Base-by-base conservation (phyloP, 768 basidiomycete species). In the Russula ochroleuca region DNA sequence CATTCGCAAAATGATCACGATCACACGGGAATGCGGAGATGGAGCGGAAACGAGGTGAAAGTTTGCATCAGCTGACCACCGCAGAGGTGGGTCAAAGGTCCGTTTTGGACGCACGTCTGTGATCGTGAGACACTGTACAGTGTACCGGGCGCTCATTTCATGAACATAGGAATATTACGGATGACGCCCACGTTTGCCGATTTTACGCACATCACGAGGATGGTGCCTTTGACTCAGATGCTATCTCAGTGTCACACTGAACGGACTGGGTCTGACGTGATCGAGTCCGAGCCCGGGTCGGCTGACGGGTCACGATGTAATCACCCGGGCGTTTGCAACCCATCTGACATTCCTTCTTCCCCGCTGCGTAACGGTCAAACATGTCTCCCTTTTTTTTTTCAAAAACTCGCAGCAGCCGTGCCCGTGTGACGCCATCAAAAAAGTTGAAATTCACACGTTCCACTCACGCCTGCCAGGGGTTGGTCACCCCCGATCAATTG, bases 231-330 rank as follows among this genome's bases (percentile, higher is more conserved):
- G 45, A 47, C 45, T 47, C n/a, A 21, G 21, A 47, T 47, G 19
- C 21, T 5, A 43, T 35, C 43, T 17, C 19, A 28, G 43, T 41
- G 35, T 25, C 35, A 17, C 31, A 23, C 45, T 33, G 37, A 45
- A 57, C 14, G n/a, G 9, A 23, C n/a, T n/a, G n/a, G 41, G 19
- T 43, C 19, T 33, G 38, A 33, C 33, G 48, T 51, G 62, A 40
- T 55, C 37, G 41, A 33, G 49, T 61, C 52, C 3, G 25, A 38
- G 13, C 9, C 13, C 38, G 38, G 43, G 60, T 62, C 62, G 31
- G 62, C 55, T 62, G 55, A 62, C 40, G 13, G 55, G 55, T 62
- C 55, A 62, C 55, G 41, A 62, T 57, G 62, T 11, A 31, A 37
- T n/a, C 37, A 37, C 1, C 53, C 35, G 17, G 23, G 61, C 45